Evolutionary conservation across 2,329 filamentous ascomycete species (phyloP), one percentile per base, ranked within the genome.

Genomic region (Fusarium nisikadoi): DNA sequence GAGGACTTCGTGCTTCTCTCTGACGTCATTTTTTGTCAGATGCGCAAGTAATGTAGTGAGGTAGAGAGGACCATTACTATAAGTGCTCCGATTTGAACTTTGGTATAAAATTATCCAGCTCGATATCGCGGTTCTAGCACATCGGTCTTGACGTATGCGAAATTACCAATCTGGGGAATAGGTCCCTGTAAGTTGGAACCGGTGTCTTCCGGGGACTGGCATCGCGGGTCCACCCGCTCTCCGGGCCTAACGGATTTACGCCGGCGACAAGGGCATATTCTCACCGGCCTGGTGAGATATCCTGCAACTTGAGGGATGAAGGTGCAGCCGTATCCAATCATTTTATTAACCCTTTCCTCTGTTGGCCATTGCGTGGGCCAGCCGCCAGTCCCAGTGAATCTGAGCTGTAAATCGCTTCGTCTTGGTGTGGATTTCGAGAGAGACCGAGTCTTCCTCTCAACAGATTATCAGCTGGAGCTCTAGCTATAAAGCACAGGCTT

Each of bases 1-100:
- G 75, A 69, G 31, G 58, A 50, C 63, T 73, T 78, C 68, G 66
- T 58, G 65, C 41, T 41, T 45, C 45, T 14, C 66, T 31, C 64
- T 79, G 76, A 78, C 77, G 76, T 79, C 76, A 79, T 76, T 71
- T 69, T 17, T 27, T 45, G 9, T 17, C 29, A n/a, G n/a, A 36
- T 19, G 29, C 33, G 19, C 25, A 27, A 27, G 14, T 53, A 29
- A 9, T 53, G 25, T 23, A 17, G 23, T n/a, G 23, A 39, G 33
- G 2, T 17, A 27, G 14, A 39, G 49, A n/a, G 5, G 8, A 27
- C 47, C 47, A 35, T 35, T 11, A 11, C 17, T 16, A 35, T 20
- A 11, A 49, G 16, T 13, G n/a, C 19, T 23, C 16, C 16, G 16
- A 49, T 12, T 23, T 23, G 12, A 16, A 33, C 16, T 23, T 20